Base-by-base conservation (phyloP, 306 rosid genomes). In the Cucumis sativus region DNA sequence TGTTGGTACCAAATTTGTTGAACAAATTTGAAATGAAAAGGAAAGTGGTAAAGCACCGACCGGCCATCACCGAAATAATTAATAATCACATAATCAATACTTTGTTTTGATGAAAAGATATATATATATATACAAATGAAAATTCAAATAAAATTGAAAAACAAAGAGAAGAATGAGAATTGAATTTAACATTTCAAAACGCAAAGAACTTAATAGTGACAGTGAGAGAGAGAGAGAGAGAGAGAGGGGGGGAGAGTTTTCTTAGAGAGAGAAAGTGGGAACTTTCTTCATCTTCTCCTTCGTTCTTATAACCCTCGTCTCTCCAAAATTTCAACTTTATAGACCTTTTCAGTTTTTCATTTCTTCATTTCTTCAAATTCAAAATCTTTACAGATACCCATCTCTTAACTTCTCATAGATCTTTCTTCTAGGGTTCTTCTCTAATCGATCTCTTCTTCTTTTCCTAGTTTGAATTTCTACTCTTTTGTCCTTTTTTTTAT, bases 371-470 rank as follows among this genome's bases (percentile, higher is more conserved):
- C 47, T 7, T 77, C 70, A 49, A 79, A 13, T 79, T 71, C 78
- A 37, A 60, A 78, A 77, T 80, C 77, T 52, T 45, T 39, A 37
- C 72, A 39, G 28, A 65, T 11, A 18, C 13, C 3, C 12, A 70
- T 17, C 51, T 71, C 72, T 61, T 17, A 23, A 18, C 55, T 47
- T 20, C 56, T 63, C 60, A 3, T 56, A 74, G 66, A 75, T 75
- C 78, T 79, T 60, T 60, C 21, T 54, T 15, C 11, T 41, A 78
- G 87, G 87, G 84, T 80, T 82, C 81, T 69, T 33, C 41, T 54
- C 59, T 43, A 55, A 47, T 84, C 84, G 66, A 80, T 80, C 49
- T 40, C 47, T 18, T 52, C 37, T 12, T 35, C 43, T 45, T 2
- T 18, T 0, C 51, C 30, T 6, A 15, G 12, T 60, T 61, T 43